These are phyloP conservation scores for Podaxis sp. DNA, from an alignment of 768 basidiomycete genomes.

Conservation along the genomic window DNA sequence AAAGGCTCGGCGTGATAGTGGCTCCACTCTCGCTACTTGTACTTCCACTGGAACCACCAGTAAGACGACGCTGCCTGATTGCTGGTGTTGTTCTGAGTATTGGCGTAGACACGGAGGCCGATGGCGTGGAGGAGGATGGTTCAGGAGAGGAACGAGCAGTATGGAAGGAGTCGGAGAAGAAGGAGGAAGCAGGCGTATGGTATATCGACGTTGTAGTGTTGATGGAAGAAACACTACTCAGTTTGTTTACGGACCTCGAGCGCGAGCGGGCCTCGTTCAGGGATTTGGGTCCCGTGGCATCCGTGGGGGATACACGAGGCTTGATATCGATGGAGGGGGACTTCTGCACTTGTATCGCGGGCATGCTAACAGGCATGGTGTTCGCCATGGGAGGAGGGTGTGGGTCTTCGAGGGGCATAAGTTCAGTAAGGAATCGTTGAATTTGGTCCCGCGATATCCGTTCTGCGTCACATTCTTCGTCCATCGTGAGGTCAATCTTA, in stretches of 20 bases:
- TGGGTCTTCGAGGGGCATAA: slow-evolving; percentile 39
- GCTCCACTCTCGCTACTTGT: slow-evolving; percentile 43
- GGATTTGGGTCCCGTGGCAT: background rate
- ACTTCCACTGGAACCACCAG: slow-evolving; percentile 27
- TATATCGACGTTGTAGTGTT: slow-evolving; percentile 59
- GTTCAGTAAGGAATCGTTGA: slow-evolving; percentile 46
- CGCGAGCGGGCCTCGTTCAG: slow-evolving; percentile 41
- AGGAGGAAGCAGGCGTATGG: slow-evolving; percentile 77
- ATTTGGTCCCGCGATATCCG: slow-evolving; percentile 40
- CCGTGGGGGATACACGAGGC: slow-evolving; percentile 15
- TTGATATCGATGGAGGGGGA: slow-evolving; percentile 11
- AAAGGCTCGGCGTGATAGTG: slow-evolving; percentile 60
- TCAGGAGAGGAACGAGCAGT: slow-evolving; percentile 61
- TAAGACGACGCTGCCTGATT: slow-evolving; percentile 20
- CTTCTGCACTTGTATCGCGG: background rate
- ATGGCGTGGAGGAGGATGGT: slow-evolving; percentile 18
- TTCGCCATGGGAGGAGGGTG: slow-evolving; percentile 1
- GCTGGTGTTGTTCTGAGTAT: slow-evolving; percentile 16
- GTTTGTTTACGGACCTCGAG: slow-evolving; percentile 35
- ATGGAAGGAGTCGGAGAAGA: slow-evolving; percentile 60
- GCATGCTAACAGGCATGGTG: background rate
- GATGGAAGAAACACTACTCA: slow-evolving; percentile 53
- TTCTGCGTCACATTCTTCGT: slow-evolving; percentile 15
- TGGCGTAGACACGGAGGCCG: slow-evolving; percentile 11
- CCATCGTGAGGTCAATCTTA: slow-evolving; percentile 57